phyloP scores from a whole-genome alignment of 2,329 filamentous ascomycete genomes.

The Mycosphaerella sp. region DNA sequence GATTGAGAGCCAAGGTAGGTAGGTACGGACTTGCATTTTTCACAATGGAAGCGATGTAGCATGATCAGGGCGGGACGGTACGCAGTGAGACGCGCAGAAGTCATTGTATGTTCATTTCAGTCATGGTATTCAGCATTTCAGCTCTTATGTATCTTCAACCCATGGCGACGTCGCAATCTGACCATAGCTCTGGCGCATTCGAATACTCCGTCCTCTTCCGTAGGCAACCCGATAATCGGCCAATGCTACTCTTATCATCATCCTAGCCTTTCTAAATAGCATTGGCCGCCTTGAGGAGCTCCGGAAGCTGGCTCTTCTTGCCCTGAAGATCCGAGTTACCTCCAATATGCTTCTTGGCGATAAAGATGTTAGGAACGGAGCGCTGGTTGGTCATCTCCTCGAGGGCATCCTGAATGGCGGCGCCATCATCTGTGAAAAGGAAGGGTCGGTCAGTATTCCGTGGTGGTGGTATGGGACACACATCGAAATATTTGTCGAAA shows the following conservation, averaged over 20 bases:
- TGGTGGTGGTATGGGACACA: too few relatives aligned
- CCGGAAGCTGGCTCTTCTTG: constrained; percentile 57
- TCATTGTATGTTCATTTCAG: too few relatives aligned
- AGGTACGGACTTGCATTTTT: too few relatives aligned
- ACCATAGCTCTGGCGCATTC: too few relatives aligned
- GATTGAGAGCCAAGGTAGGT: constrained; percentile 9
- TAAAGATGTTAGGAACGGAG: constrained; percentile 95
- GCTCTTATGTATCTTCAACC: too few relatives aligned
- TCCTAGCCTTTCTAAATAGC: constrained; percentile 46
- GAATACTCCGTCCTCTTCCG: neutral
- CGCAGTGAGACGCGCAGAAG: too few relatives aligned
- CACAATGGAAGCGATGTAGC: too few relatives aligned
- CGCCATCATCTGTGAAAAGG: constrained; percentile 63
- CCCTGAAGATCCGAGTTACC: constrained; percentile 85
- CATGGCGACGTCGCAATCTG: too few relatives aligned
- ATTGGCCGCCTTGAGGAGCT: constrained; percentile 57
- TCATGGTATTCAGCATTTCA: too few relatives aligned
- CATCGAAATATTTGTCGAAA: constrained; percentile 22
- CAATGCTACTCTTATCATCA: neutral
- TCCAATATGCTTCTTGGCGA: constrained; percentile 83
- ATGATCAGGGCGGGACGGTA: too few relatives aligned
- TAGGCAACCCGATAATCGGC: neutral
- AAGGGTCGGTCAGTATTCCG: neutral
- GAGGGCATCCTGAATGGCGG: constrained; percentile 76
- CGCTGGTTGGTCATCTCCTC: constrained; percentile 72